Base-by-base conservation (phyloP, 225 moss, liverwort and hornwort species). In the Asterella californica region DNA sequence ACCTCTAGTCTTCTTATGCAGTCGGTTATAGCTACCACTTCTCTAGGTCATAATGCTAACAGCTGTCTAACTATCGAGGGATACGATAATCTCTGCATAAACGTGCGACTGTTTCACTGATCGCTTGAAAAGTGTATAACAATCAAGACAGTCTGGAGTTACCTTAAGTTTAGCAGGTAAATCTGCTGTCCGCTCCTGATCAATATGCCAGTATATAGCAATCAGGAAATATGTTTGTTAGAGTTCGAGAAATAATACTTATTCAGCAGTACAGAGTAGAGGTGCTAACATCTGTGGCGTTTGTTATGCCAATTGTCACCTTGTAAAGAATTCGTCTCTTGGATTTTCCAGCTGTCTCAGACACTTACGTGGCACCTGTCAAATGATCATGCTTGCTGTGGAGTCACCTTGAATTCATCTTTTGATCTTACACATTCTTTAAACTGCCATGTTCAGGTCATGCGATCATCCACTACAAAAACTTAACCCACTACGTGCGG, bases 401-500 rank as follows among this genome's bases (percentile, higher is more conserved):
- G 52, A 52, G 17, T 3, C 52, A 52, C 10, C 64, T n/a, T 64
- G 64, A 3, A 64, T 10, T 64, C 64, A 64, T 32, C 62, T 22
- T 62, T 15, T 21, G 7, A 62, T 62, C 32, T 27, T 64, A 64
- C 52, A 64, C 64, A n/a, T 64, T 64, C 32, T 10, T 10, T n/a
- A 5, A 9, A 24, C 32, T 70, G 38, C 6, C 37, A n/a, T 30
- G 24, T 65, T 49, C 82, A 93, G 95, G 91, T 96, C 95, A 30
- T 96, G 93, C 77, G 89, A 84, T 80, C 92, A 96, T 81, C 85
- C 92, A 82, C 83, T 96, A 67, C 90, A 92, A 62, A 91, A 83
- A 75, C 72, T 96, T 25, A 90, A 81, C 47, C 89, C 92, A n/a
- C 85, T 78, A 3, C 83, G 90, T 0, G 89, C 88, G 19, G 88